These are phyloP conservation scores for Solanum chilense DNA, from an alignment of 257 asterid species.

Conservation along the genomic window DNA sequence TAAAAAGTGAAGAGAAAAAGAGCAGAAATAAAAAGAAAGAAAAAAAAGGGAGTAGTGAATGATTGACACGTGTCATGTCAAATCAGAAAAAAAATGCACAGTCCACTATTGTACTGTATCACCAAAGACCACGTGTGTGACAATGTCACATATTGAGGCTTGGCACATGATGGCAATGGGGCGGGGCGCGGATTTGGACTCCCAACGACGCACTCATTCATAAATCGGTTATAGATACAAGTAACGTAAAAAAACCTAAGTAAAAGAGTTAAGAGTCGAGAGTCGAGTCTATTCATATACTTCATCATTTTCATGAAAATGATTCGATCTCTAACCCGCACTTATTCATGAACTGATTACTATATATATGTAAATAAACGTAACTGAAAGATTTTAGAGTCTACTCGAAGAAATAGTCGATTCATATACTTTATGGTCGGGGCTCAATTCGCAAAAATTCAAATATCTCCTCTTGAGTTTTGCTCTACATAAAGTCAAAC, in stretches of 20 bases:
- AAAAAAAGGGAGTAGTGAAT: background rate
- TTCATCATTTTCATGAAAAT: no score
- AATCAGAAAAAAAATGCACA: background rate
- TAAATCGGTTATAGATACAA: background rate
- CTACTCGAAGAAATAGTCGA: background rate
- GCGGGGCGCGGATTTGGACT: background rate
- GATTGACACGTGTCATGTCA: background rate
- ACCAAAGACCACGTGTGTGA: background rate
- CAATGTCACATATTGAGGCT: background rate
- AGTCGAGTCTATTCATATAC: background rate
- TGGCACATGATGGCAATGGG: background rate
- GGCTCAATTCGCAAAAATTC: background rate
- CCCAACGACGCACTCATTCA: background rate
- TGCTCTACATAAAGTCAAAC: background rate
- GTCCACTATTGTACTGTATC: background rate
- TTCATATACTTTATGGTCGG: background rate
- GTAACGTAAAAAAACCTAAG: no score
- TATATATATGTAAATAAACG: no score
- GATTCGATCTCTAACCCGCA: background rate
- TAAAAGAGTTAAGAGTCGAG: background rate
- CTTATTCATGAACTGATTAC: fast-evolving
- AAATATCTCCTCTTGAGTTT: background rate
- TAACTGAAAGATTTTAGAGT: background rate
- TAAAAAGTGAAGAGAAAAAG: background rate
- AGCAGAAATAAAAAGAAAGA: background rate